Evolutionary conservation across 495 filamentous ascomycete genomes (phyloP).

Genomic region (Lasiosphaeria hispida): DNA sequence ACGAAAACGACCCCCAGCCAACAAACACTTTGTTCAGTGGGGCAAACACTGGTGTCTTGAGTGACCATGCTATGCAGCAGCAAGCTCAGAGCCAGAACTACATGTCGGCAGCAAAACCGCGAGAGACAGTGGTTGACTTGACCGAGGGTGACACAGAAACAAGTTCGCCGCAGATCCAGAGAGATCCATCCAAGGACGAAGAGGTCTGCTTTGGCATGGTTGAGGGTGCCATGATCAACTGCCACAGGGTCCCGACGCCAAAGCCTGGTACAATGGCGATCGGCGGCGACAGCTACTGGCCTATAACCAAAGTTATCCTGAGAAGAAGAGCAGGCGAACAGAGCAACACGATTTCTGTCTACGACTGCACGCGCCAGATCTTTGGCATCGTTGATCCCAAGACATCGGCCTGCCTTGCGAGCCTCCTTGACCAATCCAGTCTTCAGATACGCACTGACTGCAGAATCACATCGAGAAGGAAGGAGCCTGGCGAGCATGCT

Average conservation of each 20-base stretch:
- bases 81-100: constrained; percentile 39
- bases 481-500: constrained; percentile 48
- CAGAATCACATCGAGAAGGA: constrained; percentile 61
- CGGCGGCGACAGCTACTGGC: constrained; percentile 59
- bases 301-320: constrained; percentile 68
- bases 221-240: constrained; percentile 64
- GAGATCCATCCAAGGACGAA: constrained; percentile 38
- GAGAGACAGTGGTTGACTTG: constrained; percentile 58
- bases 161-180: constrained; percentile 40
- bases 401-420: constrained; percentile 65
- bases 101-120: constrained; percentile 15
- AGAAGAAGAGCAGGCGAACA: constrained; percentile 51
- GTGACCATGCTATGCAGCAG: constrained; percentile 61
- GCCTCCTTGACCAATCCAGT: constrained; percentile 61
- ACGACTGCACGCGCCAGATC: constrained; percentile 64
- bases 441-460: constrained; percentile 63
- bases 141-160: constrained; percentile 56
- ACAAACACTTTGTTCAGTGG: constrained; percentile 43
- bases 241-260: constrained; percentile 62
- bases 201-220: constrained; percentile 87
- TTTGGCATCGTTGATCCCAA: constrained; percentile 73
- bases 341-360: constrained; percentile 60
- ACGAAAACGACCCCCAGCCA: constrained; percentile 39
- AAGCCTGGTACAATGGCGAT: constrained; percentile 55
- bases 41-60: constrained; percentile 55